A percentile compares a stretch with the other conserved stretches of the same genome.
These are phyloP conservation scores for Gossypium arboreum DNA, from an alignment of 345 rosid genomes.

Conservation along the genomic window DNA sequence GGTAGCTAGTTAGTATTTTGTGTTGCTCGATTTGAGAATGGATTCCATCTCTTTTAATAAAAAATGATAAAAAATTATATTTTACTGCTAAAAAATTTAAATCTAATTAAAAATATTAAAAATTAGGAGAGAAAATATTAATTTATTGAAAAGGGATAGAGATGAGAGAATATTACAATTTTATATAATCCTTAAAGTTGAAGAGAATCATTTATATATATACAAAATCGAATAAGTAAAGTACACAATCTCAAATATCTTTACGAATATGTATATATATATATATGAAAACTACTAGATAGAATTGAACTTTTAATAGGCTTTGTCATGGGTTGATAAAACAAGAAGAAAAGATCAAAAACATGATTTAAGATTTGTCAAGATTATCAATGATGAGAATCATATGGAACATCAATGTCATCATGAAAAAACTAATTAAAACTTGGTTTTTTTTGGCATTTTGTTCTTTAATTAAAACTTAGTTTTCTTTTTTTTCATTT, in stretches of 20 bases:
- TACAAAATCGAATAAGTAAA: too few species aligned
- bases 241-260: too few species aligned
- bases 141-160: accelerated
- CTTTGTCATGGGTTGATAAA: not conserved
- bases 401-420: not conserved
- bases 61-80: too few species aligned
- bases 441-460: not conserved
- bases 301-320: not conserved
- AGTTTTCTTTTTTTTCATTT: too few species aligned
- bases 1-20: too few species aligned
- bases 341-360: not conserved
- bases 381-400: not conserved
- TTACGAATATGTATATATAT: too few species aligned
- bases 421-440: not conserved
- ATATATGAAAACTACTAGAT: not conserved
- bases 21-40: too few species aligned
- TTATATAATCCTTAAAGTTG: accelerated
- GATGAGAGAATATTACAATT: accelerated
- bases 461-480: too few species aligned
- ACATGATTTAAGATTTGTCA: not conserved
- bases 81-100: accelerated
- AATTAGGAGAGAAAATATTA: accelerated
- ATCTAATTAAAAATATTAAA: too few species aligned
- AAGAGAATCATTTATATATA: too few species aligned
- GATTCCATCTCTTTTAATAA: accelerated